Base-by-base conservation (phyloP, 176 grass and related monocot genomes). In the Eragrostis nindensis region DNA sequence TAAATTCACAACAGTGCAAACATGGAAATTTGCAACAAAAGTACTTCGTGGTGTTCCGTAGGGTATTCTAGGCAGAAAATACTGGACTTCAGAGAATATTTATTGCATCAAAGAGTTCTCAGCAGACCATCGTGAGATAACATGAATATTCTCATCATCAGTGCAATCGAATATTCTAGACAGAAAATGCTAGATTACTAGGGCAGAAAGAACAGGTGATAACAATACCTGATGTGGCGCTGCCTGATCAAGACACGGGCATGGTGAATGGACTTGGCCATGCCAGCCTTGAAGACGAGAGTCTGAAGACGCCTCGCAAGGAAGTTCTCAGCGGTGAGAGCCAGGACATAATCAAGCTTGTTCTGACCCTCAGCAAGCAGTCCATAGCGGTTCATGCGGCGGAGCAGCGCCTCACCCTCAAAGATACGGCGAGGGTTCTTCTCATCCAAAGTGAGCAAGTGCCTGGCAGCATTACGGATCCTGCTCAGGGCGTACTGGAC, bases 231-330 rank as follows among this genome's bases (percentile, higher is more conserved):
- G 77, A 93, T 90, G 24, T 90, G 91, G 30, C 87, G 91, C n/a
- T 93, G 91, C 87, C 85, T 93, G 81, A 93, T 93, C 62, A 90
- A 76, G 46, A 93, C 87, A 62, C 91, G 81, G 11, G 91, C 87
- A 82, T 93, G 91, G 81, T 90, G 91, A 75, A 90, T 93, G 41
- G 91, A 93, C 73, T 93, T 93, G 4, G 87, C 91, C 91, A 90
- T 93, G 16, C 91, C 91, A 84, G 91, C 81, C 91, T 93, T 93
- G 78, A 93, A 93, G 77, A 93, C 91, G 11, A 87, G 91, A 15
- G 84, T 93, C 78, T 93, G 91, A 73, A 90, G 91, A 5, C 81
- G 84, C 81, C 91, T 89, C 46, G 85, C 84, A 24, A 93, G 91
- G 73, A 93, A 93, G 87, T 90, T 93, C 87, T 90, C 87, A 13